Conservation (phyloP, 306 rosid genomes). For the Malus orientalis region DNA sequence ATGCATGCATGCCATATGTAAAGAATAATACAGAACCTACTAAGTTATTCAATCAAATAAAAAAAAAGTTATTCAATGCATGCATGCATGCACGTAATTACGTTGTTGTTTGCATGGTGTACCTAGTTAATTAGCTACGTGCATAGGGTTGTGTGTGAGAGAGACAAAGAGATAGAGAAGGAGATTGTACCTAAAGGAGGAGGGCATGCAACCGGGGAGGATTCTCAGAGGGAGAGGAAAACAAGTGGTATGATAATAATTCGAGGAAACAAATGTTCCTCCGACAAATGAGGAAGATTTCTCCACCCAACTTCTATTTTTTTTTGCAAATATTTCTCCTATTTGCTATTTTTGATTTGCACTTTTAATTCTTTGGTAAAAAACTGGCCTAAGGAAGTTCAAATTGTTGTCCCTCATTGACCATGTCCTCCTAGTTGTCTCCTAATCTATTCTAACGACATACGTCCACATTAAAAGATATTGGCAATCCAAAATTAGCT, state of each 20-base stretch:
- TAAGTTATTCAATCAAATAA: neutral
- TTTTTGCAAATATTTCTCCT: neutral
- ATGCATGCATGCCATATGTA: neutral
- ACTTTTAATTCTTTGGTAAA: neutral
- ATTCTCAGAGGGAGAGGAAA: conserved; percentile 31
- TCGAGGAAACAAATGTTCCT: conserved; percentile 4
- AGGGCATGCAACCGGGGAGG: conserved; percentile 29
- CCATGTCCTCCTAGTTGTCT: neutral
- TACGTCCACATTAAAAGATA: neutral
- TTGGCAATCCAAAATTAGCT: neutral
- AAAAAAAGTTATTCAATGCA: neutral
- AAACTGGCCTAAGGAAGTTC: neutral
- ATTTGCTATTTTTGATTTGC: conserved; percentile 9
- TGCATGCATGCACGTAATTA: neutral
- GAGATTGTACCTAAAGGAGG: conserved; percentile 8
- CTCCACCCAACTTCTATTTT: conserved; percentile 2
- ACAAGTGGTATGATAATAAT: conserved; percentile 18
- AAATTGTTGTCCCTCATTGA: neutral
- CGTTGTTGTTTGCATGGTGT: neutral
- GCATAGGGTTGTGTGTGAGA: neutral
- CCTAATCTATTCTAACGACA: neutral
- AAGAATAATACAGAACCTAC: neutral
- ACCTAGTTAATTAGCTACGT: neutral
- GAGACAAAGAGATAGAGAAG: neutral
- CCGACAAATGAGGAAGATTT: conserved; percentile 16